These are phyloP conservation scores for Cordyceps javanica DNA, from an alignment of 2,329 filamentous ascomycete species.

Conservation along the genomic window DNA sequence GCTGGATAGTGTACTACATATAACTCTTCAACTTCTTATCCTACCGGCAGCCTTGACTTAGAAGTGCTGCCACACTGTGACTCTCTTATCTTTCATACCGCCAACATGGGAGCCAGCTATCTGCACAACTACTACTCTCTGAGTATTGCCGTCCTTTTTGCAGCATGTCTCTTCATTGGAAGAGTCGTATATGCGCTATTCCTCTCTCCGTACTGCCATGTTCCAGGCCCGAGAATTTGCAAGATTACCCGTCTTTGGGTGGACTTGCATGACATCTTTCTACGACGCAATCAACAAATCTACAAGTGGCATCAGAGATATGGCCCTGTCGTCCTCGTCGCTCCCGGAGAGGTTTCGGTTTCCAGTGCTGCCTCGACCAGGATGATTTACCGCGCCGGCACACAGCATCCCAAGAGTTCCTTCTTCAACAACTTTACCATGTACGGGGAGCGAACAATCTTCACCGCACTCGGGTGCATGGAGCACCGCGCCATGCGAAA, in stretches of 20 bases:
- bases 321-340: background rate
- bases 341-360: background rate
- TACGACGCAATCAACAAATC: background rate
- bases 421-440: slow-evolving; percentile 8
- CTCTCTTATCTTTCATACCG: background rate
- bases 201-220: background rate
- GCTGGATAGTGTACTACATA: background rate
- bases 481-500: slow-evolving; percentile 5
- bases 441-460: slow-evolving; percentile 5
- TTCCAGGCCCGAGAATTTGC: background rate
- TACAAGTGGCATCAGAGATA: slow-evolving; percentile 5
- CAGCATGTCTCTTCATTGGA: background rate
- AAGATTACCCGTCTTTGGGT: slow-evolving; percentile 5
- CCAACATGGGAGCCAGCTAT: background rate
- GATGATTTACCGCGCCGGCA: slow-evolving; percentile 1
- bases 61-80: background rate
- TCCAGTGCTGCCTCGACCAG: background rate
- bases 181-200: background rate
- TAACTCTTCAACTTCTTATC: background rate
- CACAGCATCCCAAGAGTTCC: background rate
- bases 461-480: background rate
- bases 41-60: too few relatives aligned
- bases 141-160: background rate
- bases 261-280: background rate
- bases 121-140: background rate